These are phyloP conservation scores for Xylariaceae sp. DNA, from an alignment of 2,329 filamentous ascomycete species.

Conservation along the genomic window DNA sequence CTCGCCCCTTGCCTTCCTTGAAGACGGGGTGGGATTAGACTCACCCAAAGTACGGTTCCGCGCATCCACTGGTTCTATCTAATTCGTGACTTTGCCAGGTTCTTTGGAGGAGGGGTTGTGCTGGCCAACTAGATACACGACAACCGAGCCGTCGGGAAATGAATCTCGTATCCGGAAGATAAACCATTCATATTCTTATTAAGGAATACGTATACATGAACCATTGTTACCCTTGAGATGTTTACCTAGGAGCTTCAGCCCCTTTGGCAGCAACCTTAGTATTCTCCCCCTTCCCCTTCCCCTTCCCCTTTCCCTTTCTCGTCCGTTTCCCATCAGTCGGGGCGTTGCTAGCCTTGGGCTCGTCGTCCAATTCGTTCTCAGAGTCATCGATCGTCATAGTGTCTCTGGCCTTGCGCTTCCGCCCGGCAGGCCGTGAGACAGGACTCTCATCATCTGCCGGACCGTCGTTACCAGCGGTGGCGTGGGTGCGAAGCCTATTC, in stretches of 20 bases:
- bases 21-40: too few species aligned
- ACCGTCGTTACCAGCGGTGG: constrained; percentile 23
- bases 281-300: background rate
- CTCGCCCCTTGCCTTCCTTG: too few species aligned
- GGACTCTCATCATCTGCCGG: constrained; percentile 19
- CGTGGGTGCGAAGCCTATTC: constrained; percentile 56
- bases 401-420: constrained; percentile 32
- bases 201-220: too few species aligned
- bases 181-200: too few species aligned
- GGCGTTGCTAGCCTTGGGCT: constrained; percentile 22
- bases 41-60: too few species aligned
- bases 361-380: constrained; percentile 11
- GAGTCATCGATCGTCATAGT: constrained; percentile 14
- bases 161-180: too few species aligned
- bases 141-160: too few species aligned
- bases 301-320: constrained; percentile 16
- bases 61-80: too few species aligned
- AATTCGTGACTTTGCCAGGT: too few species aligned
- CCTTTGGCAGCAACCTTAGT: constrained; percentile 19
- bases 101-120: too few species aligned
- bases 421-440: constrained; percentile 13
- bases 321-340: constrained; percentile 12
- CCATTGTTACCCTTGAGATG: too few species aligned
- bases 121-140: too few species aligned
- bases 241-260: constrained; percentile 21